Evolutionary conservation across 2,329 filamentous ascomycete genomes (phyloP).

Genomic region (Monilinia fructicola): DNA sequence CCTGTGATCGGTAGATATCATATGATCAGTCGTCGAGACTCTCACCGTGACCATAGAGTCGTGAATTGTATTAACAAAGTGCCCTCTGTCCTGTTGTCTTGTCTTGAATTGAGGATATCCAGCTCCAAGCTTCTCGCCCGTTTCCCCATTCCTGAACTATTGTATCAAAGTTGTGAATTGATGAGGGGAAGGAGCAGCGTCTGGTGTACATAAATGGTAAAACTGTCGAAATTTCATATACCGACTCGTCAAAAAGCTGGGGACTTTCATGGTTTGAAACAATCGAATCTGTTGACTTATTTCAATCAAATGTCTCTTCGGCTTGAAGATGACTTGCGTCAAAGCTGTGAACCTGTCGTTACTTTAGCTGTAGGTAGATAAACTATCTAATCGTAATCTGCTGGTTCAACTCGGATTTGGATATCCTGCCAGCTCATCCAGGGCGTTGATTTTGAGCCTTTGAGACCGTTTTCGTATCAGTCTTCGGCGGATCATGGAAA

Average conservation of each 20-base stretch:
- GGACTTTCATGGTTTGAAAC: too few species aligned
- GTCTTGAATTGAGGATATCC: too few species aligned
- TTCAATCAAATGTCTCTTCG: too few species aligned
- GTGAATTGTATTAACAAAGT: background rate
- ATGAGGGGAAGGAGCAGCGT: background rate
- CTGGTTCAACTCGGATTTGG: background rate
- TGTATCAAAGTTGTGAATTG: background rate
- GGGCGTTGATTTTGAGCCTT: too few species aligned
- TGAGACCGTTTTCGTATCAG: too few species aligned
- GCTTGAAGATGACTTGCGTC: background rate
- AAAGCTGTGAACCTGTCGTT: background rate
- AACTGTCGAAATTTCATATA: background rate
- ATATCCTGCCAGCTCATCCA: background rate
- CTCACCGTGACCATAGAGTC: background rate
- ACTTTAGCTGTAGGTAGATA: background rate
- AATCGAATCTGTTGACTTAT: too few species aligned
- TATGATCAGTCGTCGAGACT: too few species aligned
- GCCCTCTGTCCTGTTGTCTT: background rate
- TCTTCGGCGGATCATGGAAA: too few species aligned
- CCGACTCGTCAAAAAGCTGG: background rate
- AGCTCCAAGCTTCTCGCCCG: background rate
- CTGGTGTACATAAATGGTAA: background rate
- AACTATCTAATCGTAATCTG: background rate
- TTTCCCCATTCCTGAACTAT: background rate
- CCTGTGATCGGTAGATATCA: too few species aligned